These are phyloP conservation scores for Ceratobasidium sp. DNA, from an alignment of 1,284 basidiomycete genomes.

Conservation along the genomic window DNA sequence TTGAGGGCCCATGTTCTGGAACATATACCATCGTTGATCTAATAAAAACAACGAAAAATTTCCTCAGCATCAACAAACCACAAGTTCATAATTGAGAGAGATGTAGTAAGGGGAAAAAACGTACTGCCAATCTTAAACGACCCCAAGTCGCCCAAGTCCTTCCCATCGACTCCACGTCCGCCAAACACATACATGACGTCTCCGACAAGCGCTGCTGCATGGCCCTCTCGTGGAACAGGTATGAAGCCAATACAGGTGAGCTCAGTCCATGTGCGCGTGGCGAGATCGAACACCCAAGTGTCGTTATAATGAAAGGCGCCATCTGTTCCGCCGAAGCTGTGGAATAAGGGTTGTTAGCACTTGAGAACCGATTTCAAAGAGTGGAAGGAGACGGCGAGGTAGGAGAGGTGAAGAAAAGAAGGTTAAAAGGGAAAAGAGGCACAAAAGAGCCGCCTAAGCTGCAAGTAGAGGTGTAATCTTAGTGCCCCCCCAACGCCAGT, in stretches of 20 bases:
- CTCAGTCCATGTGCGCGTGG: constrained; percentile 88
- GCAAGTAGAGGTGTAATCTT: too few species aligned
- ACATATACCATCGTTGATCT: constrained; percentile 96
- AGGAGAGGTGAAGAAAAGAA: constrained; percentile 41
- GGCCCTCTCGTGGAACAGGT: constrained; percentile 95
- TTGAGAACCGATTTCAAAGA: neutral
- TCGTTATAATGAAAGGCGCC: constrained; percentile 99
- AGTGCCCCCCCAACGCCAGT: too few species aligned
- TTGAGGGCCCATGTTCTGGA: constrained; percentile 98
- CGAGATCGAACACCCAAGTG: constrained; percentile 95
- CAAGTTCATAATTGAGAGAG: too few species aligned
- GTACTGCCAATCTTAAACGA: constrained; percentile 96
- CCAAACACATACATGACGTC: constrained; percentile 99
- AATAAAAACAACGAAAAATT: too few species aligned
- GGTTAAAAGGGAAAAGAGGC: too few species aligned
- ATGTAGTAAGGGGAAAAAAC: constrained; percentile 51
- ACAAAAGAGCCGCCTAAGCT: too few species aligned
- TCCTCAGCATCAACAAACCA: too few species aligned
- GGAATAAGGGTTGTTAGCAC: constrained; percentile 1
- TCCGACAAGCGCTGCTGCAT: constrained; percentile 95
- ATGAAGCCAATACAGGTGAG: constrained; percentile 98
- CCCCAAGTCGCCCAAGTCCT: constrained; percentile 93
- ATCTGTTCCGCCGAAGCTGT: constrained; percentile 96
- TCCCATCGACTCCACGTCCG: constrained; percentile 95
- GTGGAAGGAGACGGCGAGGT: constrained; percentile 30